Conservation (phyloP, 257 asterid species). For the Jasminum sambac region DNA sequence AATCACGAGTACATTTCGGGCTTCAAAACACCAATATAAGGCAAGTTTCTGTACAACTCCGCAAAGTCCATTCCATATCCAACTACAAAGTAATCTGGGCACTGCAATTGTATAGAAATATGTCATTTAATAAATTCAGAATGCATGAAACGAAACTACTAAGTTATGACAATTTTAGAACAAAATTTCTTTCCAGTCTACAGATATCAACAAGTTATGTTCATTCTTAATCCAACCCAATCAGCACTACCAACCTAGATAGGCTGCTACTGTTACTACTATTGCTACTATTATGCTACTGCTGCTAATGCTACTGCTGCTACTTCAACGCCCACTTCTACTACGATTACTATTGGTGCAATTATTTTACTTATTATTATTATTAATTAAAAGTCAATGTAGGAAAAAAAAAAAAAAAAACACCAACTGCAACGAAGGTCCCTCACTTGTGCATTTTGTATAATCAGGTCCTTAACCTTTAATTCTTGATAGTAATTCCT, state of each 20-base stretch:
- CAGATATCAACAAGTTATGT: neutral
- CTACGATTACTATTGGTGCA: no score
- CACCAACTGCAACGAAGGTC: neutral
- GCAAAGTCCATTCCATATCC: conserved; percentile 90
- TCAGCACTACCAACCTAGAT: neutral
- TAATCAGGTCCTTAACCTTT: neutral
- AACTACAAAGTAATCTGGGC: conserved; percentile 83
- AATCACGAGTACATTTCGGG: conserved; percentile 64
- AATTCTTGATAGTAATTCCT: neutral
- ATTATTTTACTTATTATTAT: no score
- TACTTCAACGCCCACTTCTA: no score
- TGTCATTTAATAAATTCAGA: conserved; percentile 6
- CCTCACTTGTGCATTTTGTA: neutral
- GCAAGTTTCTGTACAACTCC: conserved; percentile 85
- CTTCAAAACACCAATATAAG: conserved; percentile 77
- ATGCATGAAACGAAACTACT: neutral
- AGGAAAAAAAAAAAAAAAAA: no score
- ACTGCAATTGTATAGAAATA: conserved; percentile 42
- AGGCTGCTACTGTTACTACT: no score
- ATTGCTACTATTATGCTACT: no score
- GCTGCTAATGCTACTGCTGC: no score
- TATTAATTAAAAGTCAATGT: no score
- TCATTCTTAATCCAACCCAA: neutral
- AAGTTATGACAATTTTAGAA: neutral
- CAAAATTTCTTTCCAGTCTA: neutral